Conservation (phyloP, 2,329 filamentous ascomycete species). For the Fusarium sp. region DNA sequence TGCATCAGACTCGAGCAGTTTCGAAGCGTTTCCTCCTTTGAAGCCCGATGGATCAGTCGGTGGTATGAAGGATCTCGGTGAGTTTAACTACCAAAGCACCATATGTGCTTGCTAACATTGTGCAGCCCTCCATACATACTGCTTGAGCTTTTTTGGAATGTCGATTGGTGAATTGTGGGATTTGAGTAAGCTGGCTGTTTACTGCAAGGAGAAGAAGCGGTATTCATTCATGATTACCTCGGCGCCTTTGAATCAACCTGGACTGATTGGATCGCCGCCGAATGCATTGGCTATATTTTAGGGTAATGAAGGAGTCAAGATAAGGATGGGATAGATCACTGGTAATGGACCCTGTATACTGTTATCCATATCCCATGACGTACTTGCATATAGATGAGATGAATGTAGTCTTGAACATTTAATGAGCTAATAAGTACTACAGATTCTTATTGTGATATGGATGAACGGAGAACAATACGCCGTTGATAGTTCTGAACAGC, state of each 20-base stretch:
- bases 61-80: slow-evolving; percentile 55
- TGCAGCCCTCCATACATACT: slow-evolving; percentile 62
- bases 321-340: no score
- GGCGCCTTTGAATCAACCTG: slow-evolving; percentile 61
- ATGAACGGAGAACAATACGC: no score
- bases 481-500: no score
- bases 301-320: neutral
- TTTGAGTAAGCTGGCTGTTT: slow-evolving; percentile 65
- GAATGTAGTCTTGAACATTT: no score
- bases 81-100: rapidly evolving
- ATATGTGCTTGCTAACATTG: neutral
- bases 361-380: no score
- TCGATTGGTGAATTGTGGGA: slow-evolving; percentile 69
- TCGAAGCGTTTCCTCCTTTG: slow-evolving; percentile 73
- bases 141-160: slow-evolving; percentile 66
- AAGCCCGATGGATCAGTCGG: slow-evolving; percentile 57
- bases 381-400: no score
- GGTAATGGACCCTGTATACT: no score
- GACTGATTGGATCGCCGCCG: slow-evolving; percentile 35
- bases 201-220: slow-evolving; percentile 64
- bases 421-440: no score
- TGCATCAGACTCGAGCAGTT: slow-evolving; percentile 72
- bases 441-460: no score
- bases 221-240: slow-evolving; percentile 75
- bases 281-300: slow-evolving; percentile 47